Conservation (phyloP, 2,329 filamentous ascomycete species). For the Trichoderma simmonsii region DNA sequence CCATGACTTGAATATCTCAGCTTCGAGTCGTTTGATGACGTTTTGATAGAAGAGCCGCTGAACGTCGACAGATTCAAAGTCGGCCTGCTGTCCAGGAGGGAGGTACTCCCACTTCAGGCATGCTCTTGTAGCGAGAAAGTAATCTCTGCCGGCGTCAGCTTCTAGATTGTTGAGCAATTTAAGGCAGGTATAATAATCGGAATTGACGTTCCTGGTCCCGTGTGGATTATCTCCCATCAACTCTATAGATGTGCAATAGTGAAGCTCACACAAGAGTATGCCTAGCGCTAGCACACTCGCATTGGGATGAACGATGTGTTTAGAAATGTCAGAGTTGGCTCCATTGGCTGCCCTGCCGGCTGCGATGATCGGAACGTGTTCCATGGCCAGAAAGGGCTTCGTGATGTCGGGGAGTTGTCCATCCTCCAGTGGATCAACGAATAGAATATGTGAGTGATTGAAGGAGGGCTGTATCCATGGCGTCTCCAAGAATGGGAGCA, state of each 20-base stretch:
- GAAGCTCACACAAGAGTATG: constrained; percentile 7
- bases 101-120: neutral
- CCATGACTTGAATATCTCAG: constrained; percentile 7
- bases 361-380: constrained; percentile 1
- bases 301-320: constrained; percentile 1
- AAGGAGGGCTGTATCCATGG: neutral
- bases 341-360: neutral
- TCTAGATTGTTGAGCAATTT: neutral
- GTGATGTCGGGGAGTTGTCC: neutral
- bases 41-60: constrained; percentile 9
- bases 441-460: neutral
- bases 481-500: constrained; percentile 1
- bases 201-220: neutral
- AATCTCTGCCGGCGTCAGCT: neutral
- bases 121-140: neutral
- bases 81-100: neutral
- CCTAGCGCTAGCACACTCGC: neutral
- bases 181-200: neutral
- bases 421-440: neutral
- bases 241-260: neutral
- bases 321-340: neutral
- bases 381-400: constrained; percentile 1
- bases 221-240: neutral
- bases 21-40: neutral
- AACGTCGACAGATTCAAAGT: neutral